Evolutionary conservation across 202 grass and related monocot genomes (phyloP), one percentile per base, ranked within the genome.

Genomic region (Setaria italica): DNA sequence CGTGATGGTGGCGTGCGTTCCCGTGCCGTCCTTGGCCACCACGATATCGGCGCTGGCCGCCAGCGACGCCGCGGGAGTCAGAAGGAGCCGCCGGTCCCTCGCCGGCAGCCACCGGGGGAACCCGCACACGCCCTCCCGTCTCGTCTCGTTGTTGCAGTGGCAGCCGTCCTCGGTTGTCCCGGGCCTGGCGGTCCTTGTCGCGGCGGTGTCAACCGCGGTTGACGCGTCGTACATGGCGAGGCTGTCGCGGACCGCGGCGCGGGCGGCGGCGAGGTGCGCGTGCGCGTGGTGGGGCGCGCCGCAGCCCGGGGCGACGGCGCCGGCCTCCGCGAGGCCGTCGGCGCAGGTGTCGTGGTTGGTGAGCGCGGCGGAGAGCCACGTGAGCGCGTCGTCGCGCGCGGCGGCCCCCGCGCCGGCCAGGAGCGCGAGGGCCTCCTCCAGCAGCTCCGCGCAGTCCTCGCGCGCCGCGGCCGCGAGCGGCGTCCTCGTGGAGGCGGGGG

Each of bases 311-410:
- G 1, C n/a, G n/a, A 4, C 9, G 78, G 72, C 65, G 47, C 62
- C 81, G 10, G 83, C 86, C 76, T 89, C 79, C 25, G 84, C 39
- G 76, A 94, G 81, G 67, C 92, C 55, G 16, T 91, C 86, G 45
- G 78, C 87, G 76, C 92, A 94, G 16, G 92, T 94, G 78, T 91
- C 86, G 51, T 93, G 91, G 80, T 88, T 87, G 25, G 91, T 92
- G 77, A 92, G 77, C 12, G 88, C 88, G n/a, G 88, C 91, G 17
- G 84, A 90, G 58, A 92, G 85, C 88, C 88, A 93, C 11, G 91
- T 83, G 21, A 90, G 15, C 20, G 85, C 86, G 78, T 94, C 89
- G 43, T 79, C 72, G 32, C 54, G 74, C 3, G 56, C 16, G 6
- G 87, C 65, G 7, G 19, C 16, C 3, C 43, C 41, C 39, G 83